A percentile compares a stretch with the other conserved stretches of the same genome.
phyloP scores from a whole-genome alignment of 495 filamentous ascomycete genomes.

The Lophium mytilinum region DNA sequence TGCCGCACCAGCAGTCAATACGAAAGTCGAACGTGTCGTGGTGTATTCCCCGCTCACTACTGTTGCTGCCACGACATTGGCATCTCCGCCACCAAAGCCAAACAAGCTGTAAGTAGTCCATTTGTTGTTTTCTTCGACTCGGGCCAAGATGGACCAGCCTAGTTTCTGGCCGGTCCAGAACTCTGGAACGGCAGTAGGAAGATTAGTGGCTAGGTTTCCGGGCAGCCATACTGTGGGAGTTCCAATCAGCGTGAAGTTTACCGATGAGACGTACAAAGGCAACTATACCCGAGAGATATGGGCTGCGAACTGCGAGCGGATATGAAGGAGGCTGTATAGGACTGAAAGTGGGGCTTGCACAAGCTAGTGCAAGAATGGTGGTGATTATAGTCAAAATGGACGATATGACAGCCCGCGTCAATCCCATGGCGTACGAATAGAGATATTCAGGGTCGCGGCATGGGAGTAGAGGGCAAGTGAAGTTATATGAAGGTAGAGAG shows the following conservation, averaged over 20 bases:
- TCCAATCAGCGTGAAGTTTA: not conserved
- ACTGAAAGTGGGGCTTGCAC: constrained; percentile 22
- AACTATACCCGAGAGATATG: constrained; percentile 36
- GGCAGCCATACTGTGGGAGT: constrained; percentile 39
- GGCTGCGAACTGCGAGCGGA: constrained; percentile 42
- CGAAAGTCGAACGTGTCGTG: constrained; percentile 41
- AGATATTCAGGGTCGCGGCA: not conserved
- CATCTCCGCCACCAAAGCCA: constrained; percentile 35
- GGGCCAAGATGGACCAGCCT: constrained; percentile 42
- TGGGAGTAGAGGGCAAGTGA: too few relatives aligned
- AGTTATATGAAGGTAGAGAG: too few relatives aligned
- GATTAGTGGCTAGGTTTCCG: constrained; percentile 30
- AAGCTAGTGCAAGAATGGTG: not conserved
- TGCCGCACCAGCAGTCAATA: constrained; percentile 37
- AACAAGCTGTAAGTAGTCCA: constrained; percentile 42
- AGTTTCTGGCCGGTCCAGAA: constrained; percentile 46
- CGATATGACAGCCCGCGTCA: not conserved
- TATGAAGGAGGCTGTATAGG: constrained; percentile 40
- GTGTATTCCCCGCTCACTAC: constrained; percentile 40
- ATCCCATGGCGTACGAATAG: not conserved
- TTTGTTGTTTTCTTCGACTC: constrained; percentile 33
- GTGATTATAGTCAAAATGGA: not conserved
- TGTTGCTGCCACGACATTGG: constrained; percentile 10
- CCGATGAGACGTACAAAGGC: not conserved
- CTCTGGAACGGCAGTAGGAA: constrained; percentile 39